Base-by-base conservation (phyloP, 2,329 filamentous ascomycete species). In the Saccharata proteae region DNA sequence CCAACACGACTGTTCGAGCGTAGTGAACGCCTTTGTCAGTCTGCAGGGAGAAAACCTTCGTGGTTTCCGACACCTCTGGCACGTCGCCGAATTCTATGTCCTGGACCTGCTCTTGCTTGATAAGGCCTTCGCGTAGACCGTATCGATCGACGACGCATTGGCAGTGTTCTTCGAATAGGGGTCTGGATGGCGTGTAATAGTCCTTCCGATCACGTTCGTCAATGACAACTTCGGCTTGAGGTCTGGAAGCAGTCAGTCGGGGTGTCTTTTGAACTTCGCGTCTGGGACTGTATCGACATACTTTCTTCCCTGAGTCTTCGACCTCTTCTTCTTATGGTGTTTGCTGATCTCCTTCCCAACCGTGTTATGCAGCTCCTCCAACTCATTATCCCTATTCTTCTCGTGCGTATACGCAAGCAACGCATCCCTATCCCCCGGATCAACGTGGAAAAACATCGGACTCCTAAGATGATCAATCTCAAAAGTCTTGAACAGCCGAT, bases 381-480 rank as follows among this genome's bases (percentile, higher is more conserved):
- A 54, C 44, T 88, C 79, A 5, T 57, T 53, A 36, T 74, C 67
- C n/a, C 74, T 57, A 0, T 66, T 65, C 12, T 67, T 60, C 35
- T 69, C 64, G 43, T 80, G 74, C 0, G 78, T 68, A 52, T 77
- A 80, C 1, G 74, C 76, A 14, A 86, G 57, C 43, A 88, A 57
- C 0, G 76, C 76, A 55, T 88, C 81, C 2, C 80, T 64, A 51
- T 88, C 80, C 1, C 69, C 63, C 0, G 81, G 81, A 45, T 88
- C 80, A 10, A 82, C 65, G 46, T 90, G 81, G 59, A 84, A 88
- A 45, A 86, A 80, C 77, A 88, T 80, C 0, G 80, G 81, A 41
- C 79, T 85, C 11, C 81, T 67, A 22, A 90, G 58, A 43, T 85
- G 72, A 2, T 68, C 64, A 27, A 88, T 88, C 29, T 75, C 68